These are phyloP conservation scores for Calonectria ilicicola DNA, from an alignment of 2,329 filamentous ascomycete species.

Conservation along the genomic window DNA sequence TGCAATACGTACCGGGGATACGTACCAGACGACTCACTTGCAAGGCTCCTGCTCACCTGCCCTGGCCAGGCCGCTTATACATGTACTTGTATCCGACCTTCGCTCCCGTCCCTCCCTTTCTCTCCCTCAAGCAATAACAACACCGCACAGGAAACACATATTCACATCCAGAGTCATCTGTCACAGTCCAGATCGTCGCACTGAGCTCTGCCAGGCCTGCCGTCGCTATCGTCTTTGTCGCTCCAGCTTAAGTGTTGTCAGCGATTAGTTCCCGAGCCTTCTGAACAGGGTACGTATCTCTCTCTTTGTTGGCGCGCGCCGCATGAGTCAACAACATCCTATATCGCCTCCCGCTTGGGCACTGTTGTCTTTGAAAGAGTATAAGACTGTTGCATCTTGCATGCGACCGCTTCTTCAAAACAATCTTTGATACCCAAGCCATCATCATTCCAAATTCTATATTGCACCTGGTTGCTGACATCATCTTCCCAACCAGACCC, in stretches of 20 bases:
- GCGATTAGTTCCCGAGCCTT: slow-evolving; percentile 42
- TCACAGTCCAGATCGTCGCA: slow-evolving; percentile 72
- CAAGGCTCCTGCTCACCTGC: slow-evolving; percentile 39
- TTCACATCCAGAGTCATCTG: slow-evolving; percentile 67
- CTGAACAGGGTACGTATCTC: slow-evolving; percentile 49
- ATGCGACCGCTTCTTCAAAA: not conserved
- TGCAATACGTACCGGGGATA: slow-evolving; percentile 28
- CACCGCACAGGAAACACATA: slow-evolving; percentile 62
- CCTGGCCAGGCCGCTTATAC: slow-evolving; percentile 34
- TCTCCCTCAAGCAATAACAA: slow-evolving; percentile 62
- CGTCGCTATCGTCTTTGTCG: slow-evolving; percentile 41
- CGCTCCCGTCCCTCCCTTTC: slow-evolving; percentile 49
- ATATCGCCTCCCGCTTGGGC: slow-evolving; percentile 25
- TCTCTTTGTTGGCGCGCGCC: slow-evolving; percentile 12
- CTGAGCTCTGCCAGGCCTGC: slow-evolving; percentile 57
- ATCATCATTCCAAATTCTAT: not conserved
- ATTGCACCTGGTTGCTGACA: slow-evolving; percentile 32
- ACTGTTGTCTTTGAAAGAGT: slow-evolving; percentile 11
- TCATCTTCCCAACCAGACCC: slow-evolving; percentile 48
- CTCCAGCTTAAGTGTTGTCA: slow-evolving; percentile 41
- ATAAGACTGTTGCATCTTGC: slow-evolving; percentile 26
- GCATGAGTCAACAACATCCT: slow-evolving; percentile 40
- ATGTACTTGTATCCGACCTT: slow-evolving; percentile 44
- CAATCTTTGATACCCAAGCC: not conserved
- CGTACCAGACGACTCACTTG: slow-evolving; percentile 41